Percentiles rank a stretch among this genome's conserved stretches.
These are phyloP conservation scores for Croton laevigatus DNA, from an alignment of 441 rosid genomes.

Conservation along the genomic window DNA sequence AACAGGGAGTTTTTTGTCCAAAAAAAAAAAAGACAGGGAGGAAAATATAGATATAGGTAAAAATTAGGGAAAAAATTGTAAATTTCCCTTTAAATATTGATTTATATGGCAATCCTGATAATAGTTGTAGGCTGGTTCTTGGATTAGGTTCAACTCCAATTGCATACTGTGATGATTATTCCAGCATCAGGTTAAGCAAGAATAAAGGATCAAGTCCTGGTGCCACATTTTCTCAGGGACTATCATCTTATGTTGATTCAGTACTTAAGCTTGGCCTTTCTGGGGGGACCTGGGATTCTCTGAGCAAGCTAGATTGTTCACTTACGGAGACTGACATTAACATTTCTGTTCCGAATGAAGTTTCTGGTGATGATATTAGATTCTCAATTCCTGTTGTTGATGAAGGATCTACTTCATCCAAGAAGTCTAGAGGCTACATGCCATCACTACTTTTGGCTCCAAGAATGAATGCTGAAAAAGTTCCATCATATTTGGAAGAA, in stretches of 20 bases:
- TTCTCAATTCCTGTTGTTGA: constrained; percentile 58
- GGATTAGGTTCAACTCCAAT: constrained; percentile 85
- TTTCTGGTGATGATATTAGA: constrained; percentile 32
- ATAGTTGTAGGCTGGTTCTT: constrained; percentile 78
- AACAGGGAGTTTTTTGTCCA: no score
- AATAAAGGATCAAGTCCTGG: constrained; percentile 38
- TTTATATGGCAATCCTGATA: constrained; percentile 52
- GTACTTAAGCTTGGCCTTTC: constrained; percentile 76
- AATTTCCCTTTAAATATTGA: no score
- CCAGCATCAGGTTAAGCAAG: constrained; percentile 34
- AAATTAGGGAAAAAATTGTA: no score
- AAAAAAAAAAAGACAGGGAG: no score
- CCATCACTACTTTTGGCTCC: constrained; percentile 78
- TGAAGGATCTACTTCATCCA: constrained; percentile 92
- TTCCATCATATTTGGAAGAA: constrained; percentile 40
- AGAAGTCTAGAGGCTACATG: constrained; percentile 88
- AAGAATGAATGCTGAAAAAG: constrained; percentile 35
- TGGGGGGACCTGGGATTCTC: constrained; percentile 42
- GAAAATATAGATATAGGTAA: no score
- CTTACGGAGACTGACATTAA: constrained; percentile 36
- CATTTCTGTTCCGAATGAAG: constrained; percentile 23
- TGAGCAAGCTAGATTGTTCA: constrained; percentile 46
- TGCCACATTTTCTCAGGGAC: constrained; percentile 28
- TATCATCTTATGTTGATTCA: constrained; percentile 49
- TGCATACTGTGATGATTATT: constrained; percentile 37